Evolutionary conservation across 225 moss, liverwort and hornwort genomes (phyloP).

Genomic region (Ulota crispa): DNA sequence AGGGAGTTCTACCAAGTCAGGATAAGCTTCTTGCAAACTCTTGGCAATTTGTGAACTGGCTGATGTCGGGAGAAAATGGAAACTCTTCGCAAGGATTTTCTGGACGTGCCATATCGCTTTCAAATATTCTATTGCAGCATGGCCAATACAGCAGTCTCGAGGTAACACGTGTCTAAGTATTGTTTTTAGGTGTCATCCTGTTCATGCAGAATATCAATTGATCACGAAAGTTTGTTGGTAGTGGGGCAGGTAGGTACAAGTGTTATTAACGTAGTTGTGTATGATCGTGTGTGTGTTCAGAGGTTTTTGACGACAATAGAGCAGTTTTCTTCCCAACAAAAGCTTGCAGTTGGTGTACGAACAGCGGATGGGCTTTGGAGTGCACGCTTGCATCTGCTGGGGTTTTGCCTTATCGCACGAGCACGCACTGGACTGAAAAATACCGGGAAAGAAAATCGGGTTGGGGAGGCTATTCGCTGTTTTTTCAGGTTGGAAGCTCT

Average conservation of each 20-base stretch:
- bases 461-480: slow-evolving; percentile 82
- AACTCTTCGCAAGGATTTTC: slow-evolving; percentile 63
- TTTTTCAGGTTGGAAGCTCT: slow-evolving; percentile 65
- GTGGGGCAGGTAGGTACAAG: neutral
- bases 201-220: neutral
- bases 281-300: slow-evolving; percentile 36
- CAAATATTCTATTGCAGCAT: slow-evolving; percentile 81
- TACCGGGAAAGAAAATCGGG: slow-evolving; percentile 54
- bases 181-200: neutral
- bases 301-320: slow-evolving; percentile 72
- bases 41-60: slow-evolving; percentile 76
- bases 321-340: slow-evolving; percentile 78
- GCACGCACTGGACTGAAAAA: slow-evolving; percentile 71
- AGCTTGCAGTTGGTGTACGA: slow-evolving; percentile 67
- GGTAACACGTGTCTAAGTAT: slow-evolving; percentile 33
- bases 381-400: slow-evolving; percentile 85
- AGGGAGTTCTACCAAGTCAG: slow-evolving; percentile 64
- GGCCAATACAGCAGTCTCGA: slow-evolving; percentile 93
- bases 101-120: slow-evolving; percentile 80
- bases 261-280: slow-evolving; percentile 15
- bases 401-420: slow-evolving; percentile 86
- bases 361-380: slow-evolving; percentile 89
- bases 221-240: neutral
- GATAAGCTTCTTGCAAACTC: slow-evolving; percentile 63
- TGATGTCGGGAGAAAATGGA: slow-evolving; percentile 68